These are phyloP conservation scores for Boletellus deceptivus DNA, from an alignment of 1,284 basidiomycete genomes.

Conservation along the genomic window DNA sequence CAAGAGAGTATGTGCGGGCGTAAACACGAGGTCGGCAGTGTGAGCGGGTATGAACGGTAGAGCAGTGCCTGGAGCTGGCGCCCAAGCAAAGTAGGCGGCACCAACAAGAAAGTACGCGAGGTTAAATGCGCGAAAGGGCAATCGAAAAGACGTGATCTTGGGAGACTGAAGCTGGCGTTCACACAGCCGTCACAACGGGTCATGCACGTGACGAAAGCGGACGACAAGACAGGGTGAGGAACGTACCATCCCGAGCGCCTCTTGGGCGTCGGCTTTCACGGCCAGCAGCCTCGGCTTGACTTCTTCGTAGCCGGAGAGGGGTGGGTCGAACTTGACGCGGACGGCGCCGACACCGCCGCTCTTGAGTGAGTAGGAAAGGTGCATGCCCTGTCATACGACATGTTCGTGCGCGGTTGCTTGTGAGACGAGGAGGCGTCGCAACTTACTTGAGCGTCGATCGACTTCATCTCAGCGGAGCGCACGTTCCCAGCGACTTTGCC, in stretches of 20 bases:
- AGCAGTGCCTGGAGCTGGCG: conserved; percentile 33
- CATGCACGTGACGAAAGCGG: background rate
- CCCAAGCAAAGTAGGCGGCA: conserved; percentile 40
- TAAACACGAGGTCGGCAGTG: conserved; percentile 23
- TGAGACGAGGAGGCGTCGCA: background rate
- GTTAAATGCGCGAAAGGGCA: conserved; percentile 34
- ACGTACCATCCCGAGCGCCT: conserved; percentile 70
- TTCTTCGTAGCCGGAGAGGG: conserved; percentile 68
- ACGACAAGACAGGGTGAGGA: background rate
- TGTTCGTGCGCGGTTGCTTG: background rate
- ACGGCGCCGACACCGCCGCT: conserved; percentile 41
- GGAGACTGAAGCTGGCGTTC: conserved; percentile 56
- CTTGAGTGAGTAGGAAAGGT: conserved; percentile 58
- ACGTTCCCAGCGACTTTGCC: conserved; percentile 59
- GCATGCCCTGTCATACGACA: conserved; percentile 55
- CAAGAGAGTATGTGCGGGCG: conserved; percentile 15
- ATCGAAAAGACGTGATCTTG: conserved; percentile 53
- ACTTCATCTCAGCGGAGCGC: conserved; percentile 59
- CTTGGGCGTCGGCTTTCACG: conserved; percentile 74
- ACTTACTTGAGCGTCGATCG: conserved; percentile 60
- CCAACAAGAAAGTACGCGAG: conserved; percentile 1
- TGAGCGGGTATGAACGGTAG: conserved; percentile 30
- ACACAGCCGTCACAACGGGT: background rate
- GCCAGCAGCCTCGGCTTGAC: conserved; percentile 73
- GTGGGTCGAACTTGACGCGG: conserved; percentile 62